Base-by-base conservation (phyloP, 108 stramenopile species). In the Epipyxis sp. region DNA sequence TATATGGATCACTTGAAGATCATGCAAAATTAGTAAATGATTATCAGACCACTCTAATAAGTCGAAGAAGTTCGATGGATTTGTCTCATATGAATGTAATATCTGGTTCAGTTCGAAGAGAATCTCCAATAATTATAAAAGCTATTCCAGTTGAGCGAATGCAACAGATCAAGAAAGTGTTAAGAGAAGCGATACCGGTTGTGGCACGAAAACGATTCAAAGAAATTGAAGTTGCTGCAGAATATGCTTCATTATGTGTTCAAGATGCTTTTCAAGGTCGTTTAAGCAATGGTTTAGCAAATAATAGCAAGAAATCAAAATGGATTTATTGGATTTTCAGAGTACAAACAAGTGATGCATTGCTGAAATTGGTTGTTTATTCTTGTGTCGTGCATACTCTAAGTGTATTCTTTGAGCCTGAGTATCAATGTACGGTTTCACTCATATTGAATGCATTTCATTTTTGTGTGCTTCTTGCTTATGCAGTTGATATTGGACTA, bases 401-500 rank as follows among this genome's bases (percentile, higher is more conserved):
- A n/a, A 34, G 37, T 39, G 34, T 74, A 3, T 74, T 74, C 50
- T 74, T 74, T 57, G 71, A 74, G 34, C 71, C 71, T 6, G 25
- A 37, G 43, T 6, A 74, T 6, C 6, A 10, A 37, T 74, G 44
- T 74, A 6, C 46, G 16, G n/a, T 27, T 39, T 74, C 71, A 3
- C 32, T 29, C 6, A 43, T 54, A 3, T 57, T 34, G 6, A 42
- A 46, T 3, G n/a, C 43, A 37, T 32, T 35, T 13, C 50, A 54
- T 37, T 84, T 0, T 79, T 62, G 34, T 1, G 77, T 80, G 35
- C 57, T 82, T 59, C 40, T 71, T 6, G 65, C 82, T 34, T 82
- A 84, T 46, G 68, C 78, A 40, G 0, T 46, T 54, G 82, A 84
- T 34, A 80, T 84, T 20, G 59, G 29, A 41, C 44, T 84, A 32